Evolutionary conservation across 805 yeast species (phyloP).

Genomic region (Ogataea paradorogensis): DNA sequence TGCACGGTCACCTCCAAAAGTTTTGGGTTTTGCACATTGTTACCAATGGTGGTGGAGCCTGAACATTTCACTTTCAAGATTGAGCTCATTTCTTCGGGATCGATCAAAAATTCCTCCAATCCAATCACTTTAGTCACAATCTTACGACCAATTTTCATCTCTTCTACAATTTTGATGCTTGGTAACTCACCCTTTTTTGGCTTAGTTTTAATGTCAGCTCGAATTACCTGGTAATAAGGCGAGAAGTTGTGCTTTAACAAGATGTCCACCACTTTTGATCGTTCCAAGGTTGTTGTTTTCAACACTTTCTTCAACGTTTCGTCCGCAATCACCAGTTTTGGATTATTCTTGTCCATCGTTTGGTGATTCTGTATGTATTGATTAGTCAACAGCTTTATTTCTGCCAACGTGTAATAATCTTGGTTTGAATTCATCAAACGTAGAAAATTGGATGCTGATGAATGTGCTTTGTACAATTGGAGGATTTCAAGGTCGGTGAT

Average conservation of each 20-base stretch:
- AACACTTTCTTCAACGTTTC: conserved; percentile 31
- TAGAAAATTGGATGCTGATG: conserved; percentile 45
- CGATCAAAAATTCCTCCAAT: conserved; percentile 64
- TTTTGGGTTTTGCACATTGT: conserved; percentile 52
- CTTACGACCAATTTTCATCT: conserved; percentile 78
- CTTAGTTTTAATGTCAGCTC: conserved; percentile 32
- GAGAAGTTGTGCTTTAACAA: conserved; percentile 42
- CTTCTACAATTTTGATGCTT: conserved; percentile 61
- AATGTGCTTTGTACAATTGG: conserved; percentile 57
- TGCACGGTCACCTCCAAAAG: conserved; percentile 76
- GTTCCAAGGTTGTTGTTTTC: conserved; percentile 29
- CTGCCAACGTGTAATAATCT: conserved; percentile 48
- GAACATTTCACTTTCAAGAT: conserved; percentile 78
- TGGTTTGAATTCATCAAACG: conserved; percentile 38
- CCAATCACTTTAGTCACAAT: conserved; percentile 70
- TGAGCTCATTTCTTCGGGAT: conserved; percentile 61
- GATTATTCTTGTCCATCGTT: conserved; percentile 50
- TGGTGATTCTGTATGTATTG: conserved; percentile 53
- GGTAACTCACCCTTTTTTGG: conserved; percentile 69
- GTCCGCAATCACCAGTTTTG: conserved; percentile 55
- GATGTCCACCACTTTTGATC: conserved; percentile 44
- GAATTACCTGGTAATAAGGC: conserved; percentile 47
- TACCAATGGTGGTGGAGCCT: conserved; percentile 78
- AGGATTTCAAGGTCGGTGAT: conserved; percentile 28
- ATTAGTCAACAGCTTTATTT: conserved; percentile 51